phyloP scores from a whole-genome alignment of 345 rosid species.

The Murraya koenigii region DNA sequence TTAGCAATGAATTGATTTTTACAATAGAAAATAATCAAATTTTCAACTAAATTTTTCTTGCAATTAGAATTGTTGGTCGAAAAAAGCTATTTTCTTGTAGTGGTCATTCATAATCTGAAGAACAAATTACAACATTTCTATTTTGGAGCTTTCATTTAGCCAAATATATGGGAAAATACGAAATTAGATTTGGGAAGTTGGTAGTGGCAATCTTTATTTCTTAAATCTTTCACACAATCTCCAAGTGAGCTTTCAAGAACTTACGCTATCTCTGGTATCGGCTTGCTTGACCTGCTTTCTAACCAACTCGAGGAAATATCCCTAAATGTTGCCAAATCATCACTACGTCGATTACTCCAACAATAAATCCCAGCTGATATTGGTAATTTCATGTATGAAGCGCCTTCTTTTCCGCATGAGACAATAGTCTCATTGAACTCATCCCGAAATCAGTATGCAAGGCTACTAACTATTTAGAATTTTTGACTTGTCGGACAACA shows the following conservation, averaged over 20 bases:
- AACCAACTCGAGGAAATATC: conserved; percentile 34
- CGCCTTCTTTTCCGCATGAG: conserved; percentile 32
- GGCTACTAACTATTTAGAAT: background rate
- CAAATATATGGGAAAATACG: conserved; percentile 36
- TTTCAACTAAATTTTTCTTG: no score
- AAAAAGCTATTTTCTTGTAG: no score
- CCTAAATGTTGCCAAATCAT: conserved; percentile 1
- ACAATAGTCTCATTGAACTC: conserved; percentile 26
- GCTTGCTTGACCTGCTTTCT: conserved; percentile 27
- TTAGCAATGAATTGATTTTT: no score
- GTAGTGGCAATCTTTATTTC: background rate
- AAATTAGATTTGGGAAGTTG: conserved; percentile 36
- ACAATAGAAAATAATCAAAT: no score
- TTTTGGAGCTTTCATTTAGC: conserved; percentile 52
- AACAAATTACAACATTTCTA: background rate
- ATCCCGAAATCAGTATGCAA: conserved; percentile 41
- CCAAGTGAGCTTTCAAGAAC: conserved; percentile 12
- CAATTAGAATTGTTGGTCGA: no score
- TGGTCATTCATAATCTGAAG: conserved; percentile 31
- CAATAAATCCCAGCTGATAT: conserved; percentile 27
- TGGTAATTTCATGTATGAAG: background rate
- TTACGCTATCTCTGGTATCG: background rate
- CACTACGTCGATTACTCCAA: conserved; percentile 31
- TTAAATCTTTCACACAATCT: conserved; percentile 21
- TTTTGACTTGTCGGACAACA: no score